Evolutionary conservation across 305 asterid genomes (phyloP), one percentile per base, ranked within the genome.

Genomic region (Solanum aculeatissimum): DNA sequence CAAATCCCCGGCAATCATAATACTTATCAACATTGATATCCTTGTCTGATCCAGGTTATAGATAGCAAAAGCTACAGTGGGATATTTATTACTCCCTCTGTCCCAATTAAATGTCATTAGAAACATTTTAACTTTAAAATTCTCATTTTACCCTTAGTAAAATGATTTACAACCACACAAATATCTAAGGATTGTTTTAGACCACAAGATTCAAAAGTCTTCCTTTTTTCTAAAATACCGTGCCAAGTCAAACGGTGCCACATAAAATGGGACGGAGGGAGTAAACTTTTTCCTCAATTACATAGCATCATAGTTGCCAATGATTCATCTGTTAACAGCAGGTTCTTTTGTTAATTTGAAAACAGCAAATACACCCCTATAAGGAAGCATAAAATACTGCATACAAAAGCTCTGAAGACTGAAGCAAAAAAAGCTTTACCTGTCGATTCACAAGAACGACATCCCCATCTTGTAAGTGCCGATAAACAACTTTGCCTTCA

Each of bases 401-500:
- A 57, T 35, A 27, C 43, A 42, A 18, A 29, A 47, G 66, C 45
- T 78, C 83, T n/a, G 68, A 23, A 74, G 40, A 78, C 32, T 19
- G 69, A 69, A 74, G 66, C 71, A 65, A 74, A 71, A 72, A 57
- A 80, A 49, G 43, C 23, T 77, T 32, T 88, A 97, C 99, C 98
- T 97, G 99, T 40, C 99, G 93, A 89, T 97, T 97, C 69, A 95
- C 98, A 87, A 97, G 98, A 85, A 97, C 99, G 84, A 97, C 90
- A 89, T 97, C 99, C 77, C 99, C 99, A 90, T 97, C 99, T 88
- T 90, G 95, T 93, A 97, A 89, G 92, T 97, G 99, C 71, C 99
- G 97, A 87, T 85, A 83, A 60, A 97, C 98, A 84, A 82, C 85
- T 90, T 95, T 97, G 29, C 99, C 95, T 91, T 97, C 99, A 88